These are phyloP conservation scores for Agrostemma githago DNA, from an alignment of 148 eudicot species.

Conservation along the genomic window DNA sequence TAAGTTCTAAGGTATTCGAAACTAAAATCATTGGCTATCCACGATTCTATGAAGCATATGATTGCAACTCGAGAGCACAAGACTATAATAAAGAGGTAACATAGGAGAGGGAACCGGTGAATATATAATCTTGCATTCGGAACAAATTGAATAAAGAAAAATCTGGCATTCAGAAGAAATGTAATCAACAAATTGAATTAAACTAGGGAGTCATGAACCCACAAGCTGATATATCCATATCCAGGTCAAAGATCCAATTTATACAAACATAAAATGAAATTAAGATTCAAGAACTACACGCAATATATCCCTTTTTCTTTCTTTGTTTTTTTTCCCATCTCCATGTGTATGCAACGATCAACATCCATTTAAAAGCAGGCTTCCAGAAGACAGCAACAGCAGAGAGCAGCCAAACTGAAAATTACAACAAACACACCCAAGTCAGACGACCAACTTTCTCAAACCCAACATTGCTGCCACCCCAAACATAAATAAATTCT, in stretches of 20 bases:
- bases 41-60: background rate
- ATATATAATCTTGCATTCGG: background rate
- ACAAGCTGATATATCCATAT: constrained; percentile 11
- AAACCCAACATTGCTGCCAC: no score
- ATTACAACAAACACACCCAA: background rate
- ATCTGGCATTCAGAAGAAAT: background rate
- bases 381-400: constrained; percentile 77
- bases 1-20: background rate
- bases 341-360: constrained; percentile 9
- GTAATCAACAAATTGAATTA: background rate
- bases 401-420: constrained; percentile 60
- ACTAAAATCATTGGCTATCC: background rate
- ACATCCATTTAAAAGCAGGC: constrained; percentile 48
- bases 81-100: background rate
- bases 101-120: background rate
- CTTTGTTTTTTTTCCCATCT: background rate
- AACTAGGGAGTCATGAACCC: background rate
- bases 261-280: constrained; percentile 8
- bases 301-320: background rate
- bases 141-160: background rate
- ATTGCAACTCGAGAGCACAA: background rate
- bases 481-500: no score
- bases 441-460: background rate
- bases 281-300: constrained; percentile 17
- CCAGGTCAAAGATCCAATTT: background rate